Percentiles rank a stretch among this genome's conserved stretches.
Conservation (phyloP, 1,139 yeast genomes). For the Diutina neorugosa region DNA sequence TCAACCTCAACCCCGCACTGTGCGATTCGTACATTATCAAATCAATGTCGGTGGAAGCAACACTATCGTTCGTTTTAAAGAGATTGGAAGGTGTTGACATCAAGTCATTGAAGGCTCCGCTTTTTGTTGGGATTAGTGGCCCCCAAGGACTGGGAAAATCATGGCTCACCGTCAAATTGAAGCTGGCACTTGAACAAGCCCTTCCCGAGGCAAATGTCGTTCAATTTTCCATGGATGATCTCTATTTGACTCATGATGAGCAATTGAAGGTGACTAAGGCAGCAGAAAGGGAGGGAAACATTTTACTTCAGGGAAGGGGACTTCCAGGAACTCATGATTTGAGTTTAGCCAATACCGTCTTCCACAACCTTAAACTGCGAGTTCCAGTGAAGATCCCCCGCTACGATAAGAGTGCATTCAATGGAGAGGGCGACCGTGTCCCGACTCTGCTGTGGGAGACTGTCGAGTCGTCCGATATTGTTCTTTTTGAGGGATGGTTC, state of each 20-base stretch:
- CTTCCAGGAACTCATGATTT: constrained; percentile 92
- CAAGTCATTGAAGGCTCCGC: constrained; percentile 21
- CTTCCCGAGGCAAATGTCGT: constrained; percentile 33
- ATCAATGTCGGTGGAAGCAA: not conserved
- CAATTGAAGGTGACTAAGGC: constrained; percentile 23
- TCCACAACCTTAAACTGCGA: constrained; percentile 10
- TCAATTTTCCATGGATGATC: constrained; percentile 74
- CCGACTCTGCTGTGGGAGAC: constrained; percentile 24
- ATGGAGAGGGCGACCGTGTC: constrained; percentile 72
- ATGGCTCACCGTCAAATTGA: constrained; percentile 40
- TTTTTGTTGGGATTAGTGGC: constrained; percentile 65
- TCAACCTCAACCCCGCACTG: not conserved
- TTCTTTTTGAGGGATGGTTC: constrained; percentile 92
- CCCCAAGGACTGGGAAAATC: constrained; percentile 95
- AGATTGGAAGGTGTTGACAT: not conserved
- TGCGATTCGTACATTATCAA: not conserved
- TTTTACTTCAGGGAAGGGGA: constrained; percentile 66
- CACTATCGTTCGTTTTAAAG: not conserved
- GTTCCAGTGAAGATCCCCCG: constrained; percentile 38
- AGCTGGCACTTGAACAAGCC: constrained; percentile 18
- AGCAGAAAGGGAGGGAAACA: constrained; percentile 25
- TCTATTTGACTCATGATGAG: constrained; percentile 55
- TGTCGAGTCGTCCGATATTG: constrained; percentile 33
- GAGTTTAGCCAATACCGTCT: constrained; percentile 18
- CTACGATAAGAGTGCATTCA: constrained; percentile 66